Evolutionary conservation across 2,329 filamentous ascomycete species (phyloP).

Genomic region (Xylaria digitata): DNA sequence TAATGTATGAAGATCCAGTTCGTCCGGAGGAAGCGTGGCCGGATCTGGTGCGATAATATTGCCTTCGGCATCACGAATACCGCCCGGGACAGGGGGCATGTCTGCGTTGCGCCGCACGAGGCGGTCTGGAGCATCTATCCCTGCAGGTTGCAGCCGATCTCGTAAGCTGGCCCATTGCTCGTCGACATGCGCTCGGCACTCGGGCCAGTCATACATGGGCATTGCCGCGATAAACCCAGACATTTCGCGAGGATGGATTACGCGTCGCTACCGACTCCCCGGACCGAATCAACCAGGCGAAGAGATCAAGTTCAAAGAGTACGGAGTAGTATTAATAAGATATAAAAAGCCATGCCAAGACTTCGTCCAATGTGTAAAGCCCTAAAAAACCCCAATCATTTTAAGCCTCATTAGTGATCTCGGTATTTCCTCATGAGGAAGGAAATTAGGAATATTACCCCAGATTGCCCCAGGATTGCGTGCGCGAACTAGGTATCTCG

Average conservation of each 20-base stretch:
- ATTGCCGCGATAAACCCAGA: constrained; percentile 32
- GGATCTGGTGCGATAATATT: constrained; percentile 34
- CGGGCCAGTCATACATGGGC: constrained; percentile 40
- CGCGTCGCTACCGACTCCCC: neutral
- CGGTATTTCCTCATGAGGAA: neutral
- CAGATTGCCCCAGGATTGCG: constrained; percentile 16
- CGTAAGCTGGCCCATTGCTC: constrained; percentile 32
- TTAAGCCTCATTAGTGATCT: neutral
- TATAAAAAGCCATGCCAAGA: constrained; percentile 15
- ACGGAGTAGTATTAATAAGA: neutral
- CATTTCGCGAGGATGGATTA: neutral
- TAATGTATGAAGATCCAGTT: constrained; percentile 31
- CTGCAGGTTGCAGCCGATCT: constrained; percentile 27
- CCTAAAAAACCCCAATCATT: neutral
- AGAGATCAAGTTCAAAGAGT: neutral
- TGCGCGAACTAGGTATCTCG: constrained; percentile 2
- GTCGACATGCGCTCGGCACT: constrained; percentile 32
- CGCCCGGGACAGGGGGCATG: constrained; percentile 34
- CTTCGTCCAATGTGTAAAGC: neutral
- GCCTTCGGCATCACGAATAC: constrained; percentile 30
- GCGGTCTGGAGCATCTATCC: constrained; percentile 29
- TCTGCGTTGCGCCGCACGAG: constrained; percentile 36
- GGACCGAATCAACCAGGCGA: neutral
- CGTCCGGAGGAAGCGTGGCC: constrained; percentile 33
- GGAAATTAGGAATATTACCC: constrained; percentile 17